A percentile compares a stretch with the other conserved stretches of the same genome.
These are phyloP conservation scores for Alternaria panax DNA, from an alignment of 2,329 filamentous ascomycete genomes.

Conservation along the genomic window DNA sequence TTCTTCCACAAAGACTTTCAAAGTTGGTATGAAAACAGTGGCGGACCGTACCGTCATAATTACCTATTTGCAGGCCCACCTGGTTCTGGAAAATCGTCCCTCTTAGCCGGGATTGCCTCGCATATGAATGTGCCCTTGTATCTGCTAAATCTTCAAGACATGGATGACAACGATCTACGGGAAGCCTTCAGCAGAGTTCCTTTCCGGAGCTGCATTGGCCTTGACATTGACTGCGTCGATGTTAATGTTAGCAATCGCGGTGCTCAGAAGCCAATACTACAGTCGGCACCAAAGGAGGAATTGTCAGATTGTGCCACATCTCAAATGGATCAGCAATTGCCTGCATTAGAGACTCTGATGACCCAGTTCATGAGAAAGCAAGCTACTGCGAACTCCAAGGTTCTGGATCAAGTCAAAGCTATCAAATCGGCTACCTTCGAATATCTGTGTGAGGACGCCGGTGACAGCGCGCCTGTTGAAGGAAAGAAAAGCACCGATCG, in stretches of 20 bases:
- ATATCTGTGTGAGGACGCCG: background rate
- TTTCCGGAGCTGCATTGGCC: constrained; percentile 14
- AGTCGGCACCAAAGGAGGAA: background rate
- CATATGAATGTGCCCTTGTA: constrained; percentile 35
- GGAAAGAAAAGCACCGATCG: background rate
- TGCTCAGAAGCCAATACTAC: constrained; percentile 25
- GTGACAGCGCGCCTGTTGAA: background rate
- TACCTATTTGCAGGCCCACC: background rate
- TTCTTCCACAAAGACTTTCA: background rate
- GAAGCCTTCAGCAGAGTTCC: constrained; percentile 17
- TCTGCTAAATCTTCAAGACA: constrained; percentile 30
- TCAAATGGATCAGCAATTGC: background rate
- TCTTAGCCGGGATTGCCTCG: constrained; percentile 48
- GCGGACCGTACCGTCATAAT: background rate
- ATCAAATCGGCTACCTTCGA: background rate
- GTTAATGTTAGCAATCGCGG: constrained; percentile 22
- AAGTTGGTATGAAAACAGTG: background rate
- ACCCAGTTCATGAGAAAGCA: background rate
- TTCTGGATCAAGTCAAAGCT: constrained; percentile 1
- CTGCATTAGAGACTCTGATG: background rate
- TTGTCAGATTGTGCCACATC: background rate
- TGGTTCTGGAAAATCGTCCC: constrained; percentile 51
- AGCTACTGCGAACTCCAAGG: background rate
- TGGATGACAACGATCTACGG: constrained; percentile 19
- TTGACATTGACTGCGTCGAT: constrained; percentile 27